phyloP scores from a whole-genome alignment of 2,329 filamentous ascomycete genomes.

The Neofusicoccum sp. region DNA sequence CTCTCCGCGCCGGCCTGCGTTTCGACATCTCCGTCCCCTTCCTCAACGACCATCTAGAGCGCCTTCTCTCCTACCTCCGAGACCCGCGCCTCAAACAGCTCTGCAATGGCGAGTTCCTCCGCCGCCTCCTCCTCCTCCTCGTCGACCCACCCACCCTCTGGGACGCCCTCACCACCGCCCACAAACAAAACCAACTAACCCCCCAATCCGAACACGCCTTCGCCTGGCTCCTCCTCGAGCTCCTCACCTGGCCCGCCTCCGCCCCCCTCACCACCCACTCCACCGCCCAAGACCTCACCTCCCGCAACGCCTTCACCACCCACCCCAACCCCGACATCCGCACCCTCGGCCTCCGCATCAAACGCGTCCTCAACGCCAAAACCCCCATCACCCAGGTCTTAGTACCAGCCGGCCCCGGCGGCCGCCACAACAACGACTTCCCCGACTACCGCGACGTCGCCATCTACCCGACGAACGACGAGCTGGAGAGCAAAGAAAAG shows the following conservation, averaged over 20 bases:
- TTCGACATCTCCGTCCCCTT: slow-evolving; percentile 49
- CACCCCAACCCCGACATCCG: slow-evolving; percentile 53
- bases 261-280: background rate
- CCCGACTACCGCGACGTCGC: slow-evolving; percentile 62
- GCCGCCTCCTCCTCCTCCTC: slow-evolving; percentile 50
- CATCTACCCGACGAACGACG: slow-evolving; percentile 68
- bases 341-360: slow-evolving; percentile 59
- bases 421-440: slow-evolving; percentile 74
- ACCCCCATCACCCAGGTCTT: background rate
- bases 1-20: slow-evolving; percentile 47
- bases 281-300: background rate
- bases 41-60: slow-evolving; percentile 43
- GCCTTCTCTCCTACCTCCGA: slow-evolving; percentile 42
- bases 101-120: slow-evolving; percentile 54
- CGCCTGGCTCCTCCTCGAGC: slow-evolving; percentile 47
- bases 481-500: slow-evolving; percentile 57
- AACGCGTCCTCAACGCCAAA: slow-evolving; percentile 45
- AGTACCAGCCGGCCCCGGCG: slow-evolving; percentile 52
- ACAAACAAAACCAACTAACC: slow-evolving; percentile 30
- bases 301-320: slow-evolving; percentile 25
- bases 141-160: slow-evolving; percentile 59
- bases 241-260: slow-evolving; percentile 41
- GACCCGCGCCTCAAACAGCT: slow-evolving; percentile 52
- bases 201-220: slow-evolving; percentile 34
- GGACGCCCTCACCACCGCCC: slow-evolving; percentile 48